A percentile compares a stretch with the other conserved stretches of the same genome.
phyloP scores from a whole-genome alignment of 768 basidiomycete genomes.

The Tylopilus intermedius region DNA sequence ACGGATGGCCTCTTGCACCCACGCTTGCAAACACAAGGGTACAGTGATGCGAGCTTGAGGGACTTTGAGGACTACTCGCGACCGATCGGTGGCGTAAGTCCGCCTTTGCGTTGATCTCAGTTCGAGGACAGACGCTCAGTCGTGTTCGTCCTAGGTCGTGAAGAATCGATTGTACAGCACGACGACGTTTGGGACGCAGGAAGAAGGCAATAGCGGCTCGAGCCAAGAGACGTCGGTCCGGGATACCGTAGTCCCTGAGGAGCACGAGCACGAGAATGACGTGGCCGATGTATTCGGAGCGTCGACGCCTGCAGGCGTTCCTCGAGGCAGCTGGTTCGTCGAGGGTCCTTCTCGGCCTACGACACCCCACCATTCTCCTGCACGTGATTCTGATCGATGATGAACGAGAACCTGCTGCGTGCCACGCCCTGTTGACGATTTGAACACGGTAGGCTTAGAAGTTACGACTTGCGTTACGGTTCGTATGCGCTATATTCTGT shows the following conservation, averaged over 20 bases:
- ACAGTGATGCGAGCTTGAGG: conserved; percentile 25
- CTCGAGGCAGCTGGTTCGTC: conserved; percentile 11
- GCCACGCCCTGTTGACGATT: background rate
- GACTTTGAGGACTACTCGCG: conserved; percentile 33
- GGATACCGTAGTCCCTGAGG: background rate
- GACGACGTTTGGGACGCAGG: conserved; percentile 31
- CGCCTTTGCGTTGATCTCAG: background rate
- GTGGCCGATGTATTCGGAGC: conserved; percentile 10
- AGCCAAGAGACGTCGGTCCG: conserved; percentile 3
- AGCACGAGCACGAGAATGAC: conserved; percentile 3
- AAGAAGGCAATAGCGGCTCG: conserved; percentile 15
- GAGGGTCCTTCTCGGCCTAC: background rate
- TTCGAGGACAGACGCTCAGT: background rate
- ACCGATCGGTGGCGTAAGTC: conserved; percentile 29
- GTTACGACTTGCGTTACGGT: conserved; percentile 8
- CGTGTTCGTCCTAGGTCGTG: conserved; percentile 17
- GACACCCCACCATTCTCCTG: background rate
- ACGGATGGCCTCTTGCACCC: conserved; percentile 30
- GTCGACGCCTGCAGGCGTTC: background rate
- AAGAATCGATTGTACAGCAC: conserved; percentile 30
- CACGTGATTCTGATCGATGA: background rate
- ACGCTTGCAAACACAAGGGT: conserved; percentile 20
- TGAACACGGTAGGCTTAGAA: background rate
- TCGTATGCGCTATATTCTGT: background rate
- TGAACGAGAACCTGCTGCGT: background rate